Conservation (phyloP, 2,329 filamentous ascomycete species). For the Fusarium humuli region DNA sequence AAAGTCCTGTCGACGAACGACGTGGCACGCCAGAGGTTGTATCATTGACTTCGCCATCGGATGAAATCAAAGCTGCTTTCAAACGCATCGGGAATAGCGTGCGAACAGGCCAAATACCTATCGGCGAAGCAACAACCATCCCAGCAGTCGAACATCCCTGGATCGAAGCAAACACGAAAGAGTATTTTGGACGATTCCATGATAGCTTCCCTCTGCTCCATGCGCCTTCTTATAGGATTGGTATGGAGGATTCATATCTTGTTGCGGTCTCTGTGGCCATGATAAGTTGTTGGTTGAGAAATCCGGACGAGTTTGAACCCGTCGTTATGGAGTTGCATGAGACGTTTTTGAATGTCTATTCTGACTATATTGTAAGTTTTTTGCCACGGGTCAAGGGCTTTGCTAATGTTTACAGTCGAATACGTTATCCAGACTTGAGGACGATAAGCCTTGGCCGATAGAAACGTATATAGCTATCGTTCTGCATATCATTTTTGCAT, state of each 20-base stretch:
- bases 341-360: constrained; percentile 48
- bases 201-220: constrained; percentile 57
- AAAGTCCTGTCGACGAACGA: constrained; percentile 11
- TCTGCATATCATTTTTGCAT: constrained; percentile 55
- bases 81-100: constrained; percentile 21
- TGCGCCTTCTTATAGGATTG: constrained; percentile 48
- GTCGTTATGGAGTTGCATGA: constrained; percentile 49
- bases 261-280: constrained; percentile 51
- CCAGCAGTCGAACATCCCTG: constrained; percentile 24
- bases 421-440: constrained; percentile 22
- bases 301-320: constrained; percentile 43
- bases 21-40: background rate
- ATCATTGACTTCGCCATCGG: background rate
- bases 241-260: constrained; percentile 46
- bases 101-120: constrained; percentile 3
- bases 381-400: background rate
- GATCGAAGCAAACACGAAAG: constrained; percentile 35
- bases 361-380: constrained; percentile 46
- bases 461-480: constrained; percentile 52
- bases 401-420: constrained; percentile 19
- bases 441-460: constrained; percentile 46
- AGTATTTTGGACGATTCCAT: constrained; percentile 57
- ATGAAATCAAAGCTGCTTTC: constrained; percentile 21
- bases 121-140: constrained; percentile 23
- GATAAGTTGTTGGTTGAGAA: constrained; percentile 55